phyloP scores from a whole-genome alignment of 495 filamentous ascomycete species.

The Extremus antarcticus region DNA sequence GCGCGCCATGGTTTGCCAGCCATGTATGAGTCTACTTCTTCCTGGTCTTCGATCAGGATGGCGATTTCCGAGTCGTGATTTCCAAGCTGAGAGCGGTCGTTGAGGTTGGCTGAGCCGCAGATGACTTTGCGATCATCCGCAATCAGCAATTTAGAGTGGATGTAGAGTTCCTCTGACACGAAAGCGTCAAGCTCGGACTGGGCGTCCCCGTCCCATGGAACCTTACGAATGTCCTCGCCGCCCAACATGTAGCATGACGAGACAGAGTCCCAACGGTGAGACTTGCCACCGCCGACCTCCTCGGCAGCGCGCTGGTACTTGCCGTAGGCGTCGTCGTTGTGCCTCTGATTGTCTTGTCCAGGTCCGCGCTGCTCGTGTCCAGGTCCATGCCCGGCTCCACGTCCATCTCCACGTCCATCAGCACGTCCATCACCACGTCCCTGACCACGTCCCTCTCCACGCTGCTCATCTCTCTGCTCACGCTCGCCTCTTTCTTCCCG shows the following conservation, averaged over 20 bases:
- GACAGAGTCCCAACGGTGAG: conserved; percentile 60
- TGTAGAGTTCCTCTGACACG: conserved; percentile 87
- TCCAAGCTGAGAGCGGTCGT: conserved; percentile 88
- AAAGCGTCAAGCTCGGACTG: conserved; percentile 75
- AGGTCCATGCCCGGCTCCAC: neutral
- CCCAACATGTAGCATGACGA: conserved; percentile 75
- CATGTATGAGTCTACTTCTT: conserved; percentile 59
- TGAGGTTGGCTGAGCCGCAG: conserved; percentile 86
- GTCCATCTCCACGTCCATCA: neutral
- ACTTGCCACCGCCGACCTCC: conserved; percentile 40
- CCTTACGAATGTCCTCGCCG: conserved; percentile 60
- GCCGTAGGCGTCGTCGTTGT: conserved; percentile 31
- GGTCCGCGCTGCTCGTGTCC: conserved; percentile 17
- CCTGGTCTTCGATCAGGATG: conserved; percentile 68
- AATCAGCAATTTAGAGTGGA: conserved; percentile 88
- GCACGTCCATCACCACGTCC: neutral
- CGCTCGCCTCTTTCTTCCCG: conserved; percentile 2
- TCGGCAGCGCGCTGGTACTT: conserved; percentile 59
- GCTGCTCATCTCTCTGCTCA: neutral
- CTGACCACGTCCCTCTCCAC: neutral
- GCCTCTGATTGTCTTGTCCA: conserved; percentile 6
- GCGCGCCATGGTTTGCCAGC: conserved; percentile 57
- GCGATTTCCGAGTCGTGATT: conserved; percentile 75
- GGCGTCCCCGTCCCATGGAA: conserved; percentile 65
- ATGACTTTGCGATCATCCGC: conserved; percentile 85